Base-by-base conservation (phyloP, 495 filamentous ascomycete genomes). In the Massariosphaeria phaeospora region DNA sequence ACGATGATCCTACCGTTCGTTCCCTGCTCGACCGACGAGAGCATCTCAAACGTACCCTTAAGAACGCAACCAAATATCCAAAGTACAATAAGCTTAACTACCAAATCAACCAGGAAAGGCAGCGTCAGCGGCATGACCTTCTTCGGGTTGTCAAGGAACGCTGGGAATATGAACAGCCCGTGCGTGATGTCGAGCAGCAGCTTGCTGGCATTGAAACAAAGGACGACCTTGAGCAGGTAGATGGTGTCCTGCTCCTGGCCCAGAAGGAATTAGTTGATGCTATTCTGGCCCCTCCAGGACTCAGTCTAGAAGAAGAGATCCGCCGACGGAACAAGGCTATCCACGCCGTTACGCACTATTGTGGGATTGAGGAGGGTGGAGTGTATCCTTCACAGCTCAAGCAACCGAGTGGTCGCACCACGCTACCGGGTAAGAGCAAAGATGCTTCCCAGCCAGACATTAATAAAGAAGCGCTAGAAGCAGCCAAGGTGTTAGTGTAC, bases 171-270 rank as follows among this genome's bases (percentile, higher is more conserved):
- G 55, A 67, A 52, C 55, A 66, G 41, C 62, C 55, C 8, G 64
- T 69, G 30, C 64, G 53, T 29, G 57, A 68, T 55, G 58, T 59
- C 39, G 58, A 70, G 51, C 61, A 42, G 39, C 59, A 71, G 59
- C 61, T 71, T 24, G 33, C 61, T 36, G 52, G 62, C 29, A 6
- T 57, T 20, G 38, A 59, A 34, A 34, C 39, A 1, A 54, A 44
- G 11, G 26, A 48, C n/a, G 42, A 57, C 9, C 6, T 48, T 11
- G 27, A 44, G 18, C 30, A 48, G 12, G 34, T 34, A 57, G 17
- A 52, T 34, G 18, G 29, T 31, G 36, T 40, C 21, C 40, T 44
- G 20, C 60, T 46, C 24, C 57, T 38, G 18, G 52, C 18, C 39
- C 52, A 64, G 47, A 44, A 49, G 39, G 15, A 31, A 21, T 46